phyloP scores from a whole-genome alignment of 2,329 filamentous ascomycete genomes.

The Diaporthe vexans region DNA sequence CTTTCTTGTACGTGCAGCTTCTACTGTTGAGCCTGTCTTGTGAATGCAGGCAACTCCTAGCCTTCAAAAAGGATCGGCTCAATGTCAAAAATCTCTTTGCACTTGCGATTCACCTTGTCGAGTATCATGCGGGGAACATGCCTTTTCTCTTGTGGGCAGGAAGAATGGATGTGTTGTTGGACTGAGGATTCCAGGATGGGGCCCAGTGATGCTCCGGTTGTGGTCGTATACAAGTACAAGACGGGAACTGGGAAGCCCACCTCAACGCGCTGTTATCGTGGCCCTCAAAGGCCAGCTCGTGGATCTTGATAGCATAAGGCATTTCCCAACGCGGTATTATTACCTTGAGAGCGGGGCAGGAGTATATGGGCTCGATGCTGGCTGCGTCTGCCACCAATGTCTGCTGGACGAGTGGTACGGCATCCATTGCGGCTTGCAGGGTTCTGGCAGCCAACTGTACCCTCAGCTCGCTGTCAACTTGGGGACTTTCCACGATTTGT shows the following conservation, averaged over 20 bases:
- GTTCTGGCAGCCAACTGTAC: neutral
- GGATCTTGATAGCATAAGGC: neutral
- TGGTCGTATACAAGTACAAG: neutral
- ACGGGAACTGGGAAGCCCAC: neutral
- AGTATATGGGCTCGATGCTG: neutral
- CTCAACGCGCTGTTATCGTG: neutral
- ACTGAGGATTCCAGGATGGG: neutral
- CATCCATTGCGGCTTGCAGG: neutral
- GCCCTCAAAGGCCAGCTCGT: neutral
- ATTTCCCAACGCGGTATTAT: neutral
- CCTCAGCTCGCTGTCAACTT: no score
- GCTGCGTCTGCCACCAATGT: neutral
- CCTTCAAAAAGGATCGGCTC: conserved; percentile 4
- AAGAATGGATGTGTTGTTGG: neutral
- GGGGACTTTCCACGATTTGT: neutral
- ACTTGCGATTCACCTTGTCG: neutral
- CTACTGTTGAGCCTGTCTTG: no score
- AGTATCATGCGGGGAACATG: neutral
- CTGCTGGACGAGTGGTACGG: neutral
- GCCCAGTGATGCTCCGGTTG: neutral
- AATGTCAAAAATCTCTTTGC: neutral
- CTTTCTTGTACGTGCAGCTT: no score
- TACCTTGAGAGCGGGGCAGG: neutral
- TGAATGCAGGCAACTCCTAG: neutral
- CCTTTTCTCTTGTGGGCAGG: neutral